phyloP scores from a whole-genome alignment of 441 rosid genomes.

The Euphorbia celastroides region DNA sequence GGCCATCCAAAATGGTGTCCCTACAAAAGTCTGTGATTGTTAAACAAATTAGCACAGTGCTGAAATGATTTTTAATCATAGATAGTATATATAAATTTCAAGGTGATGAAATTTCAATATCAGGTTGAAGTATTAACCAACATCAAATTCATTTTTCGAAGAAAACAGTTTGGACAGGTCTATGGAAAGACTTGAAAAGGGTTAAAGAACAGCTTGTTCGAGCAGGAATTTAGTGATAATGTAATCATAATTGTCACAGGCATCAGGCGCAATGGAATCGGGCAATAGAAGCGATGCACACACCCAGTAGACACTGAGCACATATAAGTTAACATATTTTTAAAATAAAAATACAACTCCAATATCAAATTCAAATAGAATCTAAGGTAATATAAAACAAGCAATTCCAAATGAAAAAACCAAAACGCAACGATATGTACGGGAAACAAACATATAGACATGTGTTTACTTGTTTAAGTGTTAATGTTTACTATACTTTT shows the following conservation, averaged over 20 bases:
- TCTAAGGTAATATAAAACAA: too few relatives aligned
- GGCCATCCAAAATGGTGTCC: slow-evolving; percentile 99
- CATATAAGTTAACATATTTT: too few relatives aligned
- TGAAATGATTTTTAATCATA: slow-evolving; percentile 9
- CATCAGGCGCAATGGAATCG: too few relatives aligned
- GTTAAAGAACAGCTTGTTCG: background rate
- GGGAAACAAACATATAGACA: too few relatives aligned
- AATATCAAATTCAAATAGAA: too few relatives aligned
- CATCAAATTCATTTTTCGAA: background rate
- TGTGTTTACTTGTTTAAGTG: too few relatives aligned
- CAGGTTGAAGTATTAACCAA: background rate
- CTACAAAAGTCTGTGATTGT: slow-evolving; percentile 89
- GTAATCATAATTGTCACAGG: background rate
- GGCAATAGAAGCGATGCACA: too few relatives aligned
- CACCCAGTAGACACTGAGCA: too few relatives aligned
- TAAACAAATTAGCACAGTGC: slow-evolving; percentile 38
- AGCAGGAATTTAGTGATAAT: background rate
- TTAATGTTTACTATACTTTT: too few relatives aligned
- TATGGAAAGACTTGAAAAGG: background rate
- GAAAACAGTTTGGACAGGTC: background rate
- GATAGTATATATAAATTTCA: background rate
- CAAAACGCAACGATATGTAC: too few relatives aligned
- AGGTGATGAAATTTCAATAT: background rate
- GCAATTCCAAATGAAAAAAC: too few relatives aligned
- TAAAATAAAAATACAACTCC: too few relatives aligned